Conservation (phyloP, 768 basidiomycete genomes). For the Crepidotus variabilis region DNA sequence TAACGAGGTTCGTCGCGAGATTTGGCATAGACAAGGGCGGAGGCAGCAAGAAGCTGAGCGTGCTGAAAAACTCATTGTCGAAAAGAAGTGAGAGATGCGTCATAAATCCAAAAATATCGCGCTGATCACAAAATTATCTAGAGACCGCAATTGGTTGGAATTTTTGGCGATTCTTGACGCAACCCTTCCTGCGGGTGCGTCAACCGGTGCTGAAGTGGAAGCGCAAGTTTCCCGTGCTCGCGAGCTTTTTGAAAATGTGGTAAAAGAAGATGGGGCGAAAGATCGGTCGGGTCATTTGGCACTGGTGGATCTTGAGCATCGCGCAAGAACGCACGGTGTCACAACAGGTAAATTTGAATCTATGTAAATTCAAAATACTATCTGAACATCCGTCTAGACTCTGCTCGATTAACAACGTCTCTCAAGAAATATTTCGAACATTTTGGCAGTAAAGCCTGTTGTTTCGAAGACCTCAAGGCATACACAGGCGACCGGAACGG, state of each 20-base stretch:
- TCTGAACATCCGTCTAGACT: constrained; percentile 31
- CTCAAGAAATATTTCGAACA: constrained; percentile 66
- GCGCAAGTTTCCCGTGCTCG: constrained; percentile 33
- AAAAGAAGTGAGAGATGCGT: constrained; percentile 49
- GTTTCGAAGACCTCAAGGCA: constrained; percentile 79
- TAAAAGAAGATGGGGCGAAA: constrained; percentile 58
- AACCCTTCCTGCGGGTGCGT: constrained; percentile 42
- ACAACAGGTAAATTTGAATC: constrained; percentile 35
- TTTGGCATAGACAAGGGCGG: constrained; percentile 57
- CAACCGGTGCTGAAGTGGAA: constrained; percentile 23
- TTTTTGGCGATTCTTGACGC: constrained; percentile 73
- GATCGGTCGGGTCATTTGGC: constrained; percentile 77
- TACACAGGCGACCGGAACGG: constrained; percentile 54
- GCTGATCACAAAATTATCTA: constrained; percentile 18
- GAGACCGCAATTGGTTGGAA: constrained; percentile 86
- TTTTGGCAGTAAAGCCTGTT: constrained; percentile 80
- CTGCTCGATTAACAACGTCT: constrained; percentile 38
- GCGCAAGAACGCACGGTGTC: constrained; percentile 44
- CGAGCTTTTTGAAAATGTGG: constrained; percentile 53
- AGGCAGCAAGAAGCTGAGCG: constrained; percentile 57
- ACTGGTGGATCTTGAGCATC: constrained; percentile 71
- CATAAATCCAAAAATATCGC: not conserved
- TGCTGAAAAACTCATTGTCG: constrained; percentile 55
- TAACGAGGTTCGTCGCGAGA: constrained; percentile 70
- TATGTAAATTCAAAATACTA: not conserved